phyloP scores from a whole-genome alignment of 164 flowering plant genomes.

The Euptelea pleiosperma region DNA sequence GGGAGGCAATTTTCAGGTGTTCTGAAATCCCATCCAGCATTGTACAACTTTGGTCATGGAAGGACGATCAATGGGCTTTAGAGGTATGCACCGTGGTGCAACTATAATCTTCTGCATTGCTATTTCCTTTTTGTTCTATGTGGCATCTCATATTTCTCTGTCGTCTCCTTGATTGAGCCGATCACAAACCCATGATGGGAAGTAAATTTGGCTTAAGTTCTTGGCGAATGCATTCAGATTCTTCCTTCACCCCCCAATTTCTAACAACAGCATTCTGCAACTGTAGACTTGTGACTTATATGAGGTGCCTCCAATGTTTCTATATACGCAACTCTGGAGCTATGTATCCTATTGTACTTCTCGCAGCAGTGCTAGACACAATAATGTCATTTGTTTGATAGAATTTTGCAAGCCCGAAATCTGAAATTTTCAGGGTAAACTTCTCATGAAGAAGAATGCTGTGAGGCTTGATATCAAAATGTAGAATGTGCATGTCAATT shows the following conservation, averaged over 20 bases:
- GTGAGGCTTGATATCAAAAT: conserved; percentile 13
- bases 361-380: background rate
- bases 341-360: conserved; percentile 10
- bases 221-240: background rate
- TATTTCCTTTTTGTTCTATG: too few species aligned
- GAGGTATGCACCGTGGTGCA: too few species aligned
- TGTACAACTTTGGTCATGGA: too few species aligned
- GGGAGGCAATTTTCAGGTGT: too few species aligned
- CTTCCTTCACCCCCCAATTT: conserved; percentile 5
- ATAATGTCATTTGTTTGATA: conserved; percentile 1
- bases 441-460: conserved; percentile 9
- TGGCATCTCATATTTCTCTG: too few species aligned
- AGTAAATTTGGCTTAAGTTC: conserved; percentile 2
- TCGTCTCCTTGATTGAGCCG: background rate
- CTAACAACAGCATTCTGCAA: conserved; percentile 9
- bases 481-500: background rate
- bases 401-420: conserved; percentile 9
- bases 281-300: conserved; percentile 7
- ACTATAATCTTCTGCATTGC: too few species aligned
- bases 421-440: conserved; percentile 1
- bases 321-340: conserved; percentile 8
- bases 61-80: too few species aligned
- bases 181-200: conserved; percentile 4
- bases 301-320: background rate
- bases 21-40: too few species aligned